A percentile compares a stretch with the other conserved stretches of the same genome.
Evolutionary conservation across 495 filamentous ascomycete genomes (phyloP).

Genomic region (Aspergillus olivimuriae): DNA sequence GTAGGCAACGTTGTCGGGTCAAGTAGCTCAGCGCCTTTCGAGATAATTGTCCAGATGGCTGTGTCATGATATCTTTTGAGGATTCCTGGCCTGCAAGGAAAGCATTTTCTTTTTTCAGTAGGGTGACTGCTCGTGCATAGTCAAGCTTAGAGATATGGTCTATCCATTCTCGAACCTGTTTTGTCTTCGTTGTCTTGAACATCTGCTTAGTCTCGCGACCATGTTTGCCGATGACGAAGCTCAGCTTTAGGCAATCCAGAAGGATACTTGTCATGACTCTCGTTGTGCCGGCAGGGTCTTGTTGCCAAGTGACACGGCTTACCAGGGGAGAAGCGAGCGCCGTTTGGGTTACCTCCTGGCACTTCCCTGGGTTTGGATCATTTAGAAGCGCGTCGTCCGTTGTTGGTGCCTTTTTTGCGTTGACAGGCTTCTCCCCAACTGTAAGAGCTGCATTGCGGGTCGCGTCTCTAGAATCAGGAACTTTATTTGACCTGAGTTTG

Average conservation of each 20-base stretch:
- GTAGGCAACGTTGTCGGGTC: conserved; percentile 12
- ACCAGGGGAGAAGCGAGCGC: too few species aligned
- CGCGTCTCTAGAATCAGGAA: too few species aligned
- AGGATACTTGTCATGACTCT: neutral
- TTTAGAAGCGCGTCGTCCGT: too few species aligned
- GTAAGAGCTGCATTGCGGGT: too few species aligned
- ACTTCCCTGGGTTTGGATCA: too few species aligned
- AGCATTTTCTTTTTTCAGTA: conserved; percentile 12
- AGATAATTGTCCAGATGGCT: conserved; percentile 15
- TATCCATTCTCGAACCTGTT: conserved; percentile 7
- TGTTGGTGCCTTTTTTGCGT: too few species aligned
- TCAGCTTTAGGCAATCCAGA: neutral
- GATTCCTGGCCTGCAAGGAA: conserved; percentile 6
- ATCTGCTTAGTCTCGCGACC: neutral
- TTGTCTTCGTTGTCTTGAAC: conserved; percentile 3
- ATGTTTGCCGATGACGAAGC: neutral
- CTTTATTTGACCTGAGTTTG: too few species aligned
- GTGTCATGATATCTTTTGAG: conserved; percentile 15
- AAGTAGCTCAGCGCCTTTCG: conserved; percentile 12
- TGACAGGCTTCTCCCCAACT: too few species aligned
- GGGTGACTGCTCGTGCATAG: conserved; percentile 10
- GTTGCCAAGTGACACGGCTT: too few species aligned
- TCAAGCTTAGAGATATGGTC: conserved; percentile 5
- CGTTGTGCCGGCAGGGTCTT: neutral
- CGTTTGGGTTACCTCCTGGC: too few species aligned